Conservation (phyloP, 2,329 filamentous ascomycete genomes). For the Zymoseptoria crescenta region DNA sequence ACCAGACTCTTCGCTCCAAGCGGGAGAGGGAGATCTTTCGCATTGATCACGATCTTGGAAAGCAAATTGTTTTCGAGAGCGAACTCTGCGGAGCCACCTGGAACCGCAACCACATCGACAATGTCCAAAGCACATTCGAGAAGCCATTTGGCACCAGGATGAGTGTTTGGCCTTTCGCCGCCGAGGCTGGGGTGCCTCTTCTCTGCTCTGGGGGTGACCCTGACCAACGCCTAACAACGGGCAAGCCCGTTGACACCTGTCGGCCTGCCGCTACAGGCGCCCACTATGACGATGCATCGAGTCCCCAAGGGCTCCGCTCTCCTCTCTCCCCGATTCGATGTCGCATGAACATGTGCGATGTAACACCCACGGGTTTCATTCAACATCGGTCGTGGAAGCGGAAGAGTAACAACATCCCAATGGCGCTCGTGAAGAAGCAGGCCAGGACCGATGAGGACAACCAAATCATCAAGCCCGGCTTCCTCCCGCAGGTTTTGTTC, state of each 20-base stretch:
- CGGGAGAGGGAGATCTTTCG: neutral
- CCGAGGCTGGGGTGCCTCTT: neutral
- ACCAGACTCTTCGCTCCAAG: neutral
- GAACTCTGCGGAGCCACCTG: neutral
- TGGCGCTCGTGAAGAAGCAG: constrained; percentile 26
- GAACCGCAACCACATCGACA: neutral
- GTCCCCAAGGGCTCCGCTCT: neutral
- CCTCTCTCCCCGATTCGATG: neutral
- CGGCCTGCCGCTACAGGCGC: too few relatives aligned
- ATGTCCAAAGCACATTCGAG: neutral
- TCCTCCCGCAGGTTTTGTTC: constrained; percentile 54
- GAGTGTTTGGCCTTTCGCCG: neutral
- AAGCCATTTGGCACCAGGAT: neutral
- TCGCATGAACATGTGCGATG: neutral
- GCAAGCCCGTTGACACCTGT: too few relatives aligned
- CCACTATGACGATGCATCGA: too few relatives aligned
- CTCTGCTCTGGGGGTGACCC: neutral
- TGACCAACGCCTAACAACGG: neutral
- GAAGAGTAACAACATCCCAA: constrained; percentile 6
- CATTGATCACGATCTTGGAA: neutral
- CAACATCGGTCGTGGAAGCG: constrained; percentile 1
- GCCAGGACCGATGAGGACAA: constrained; percentile 50
- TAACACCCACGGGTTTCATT: neutral
- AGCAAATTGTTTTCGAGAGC: neutral
- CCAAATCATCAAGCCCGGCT: constrained; percentile 83